A percentile compares a stretch with the other conserved stretches of the same genome.
Conservation (phyloP, 129 eudicot genomes). For the Flaveria linearis region DNA sequence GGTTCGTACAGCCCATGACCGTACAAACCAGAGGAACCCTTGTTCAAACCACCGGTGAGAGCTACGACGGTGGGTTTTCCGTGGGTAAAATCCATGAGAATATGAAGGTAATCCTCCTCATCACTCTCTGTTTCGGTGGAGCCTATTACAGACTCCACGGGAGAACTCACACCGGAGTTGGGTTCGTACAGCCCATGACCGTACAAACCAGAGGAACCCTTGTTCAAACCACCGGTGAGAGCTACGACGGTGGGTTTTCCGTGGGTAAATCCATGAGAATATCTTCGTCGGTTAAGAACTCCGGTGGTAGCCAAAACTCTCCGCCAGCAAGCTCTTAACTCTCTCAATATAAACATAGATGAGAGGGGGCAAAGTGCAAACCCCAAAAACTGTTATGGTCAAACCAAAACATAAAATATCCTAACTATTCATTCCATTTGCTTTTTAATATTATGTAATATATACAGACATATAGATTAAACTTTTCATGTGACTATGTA, state of each 20-base stretch:
- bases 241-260: slow-evolving; percentile 1
- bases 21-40: neutral
- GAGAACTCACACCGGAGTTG: slow-evolving; percentile 63
- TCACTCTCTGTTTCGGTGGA: slow-evolving; percentile 81
- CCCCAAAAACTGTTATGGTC: too few species aligned
- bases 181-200: slow-evolving; percentile 40
- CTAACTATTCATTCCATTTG: too few species aligned
- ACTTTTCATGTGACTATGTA: neutral
- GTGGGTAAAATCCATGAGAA: slow-evolving; percentile 18
- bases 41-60: neutral
- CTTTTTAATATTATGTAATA: too few species aligned
- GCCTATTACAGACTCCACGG: slow-evolving; percentile 62
- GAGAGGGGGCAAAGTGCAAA: too few species aligned
- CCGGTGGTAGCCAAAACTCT: slow-evolving; percentile 89
- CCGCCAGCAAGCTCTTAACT: slow-evolving; percentile 61
- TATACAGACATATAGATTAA: too few species aligned
- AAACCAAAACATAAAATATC: too few species aligned
- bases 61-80: slow-evolving; percentile 1
- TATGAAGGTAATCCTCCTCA: slow-evolving; percentile 68
- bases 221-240: neutral
- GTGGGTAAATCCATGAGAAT: slow-evolving; percentile 15
- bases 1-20: slow-evolving; percentile 40
- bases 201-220: neutral
- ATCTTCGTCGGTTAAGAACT: slow-evolving; percentile 76
- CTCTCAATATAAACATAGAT: too few species aligned